Percentiles rank a stretch among this genome's conserved stretches.
Evolutionary conservation across 345 rosid genomes (phyloP).

Genomic region (Leavenworthia alabamica): DNA sequence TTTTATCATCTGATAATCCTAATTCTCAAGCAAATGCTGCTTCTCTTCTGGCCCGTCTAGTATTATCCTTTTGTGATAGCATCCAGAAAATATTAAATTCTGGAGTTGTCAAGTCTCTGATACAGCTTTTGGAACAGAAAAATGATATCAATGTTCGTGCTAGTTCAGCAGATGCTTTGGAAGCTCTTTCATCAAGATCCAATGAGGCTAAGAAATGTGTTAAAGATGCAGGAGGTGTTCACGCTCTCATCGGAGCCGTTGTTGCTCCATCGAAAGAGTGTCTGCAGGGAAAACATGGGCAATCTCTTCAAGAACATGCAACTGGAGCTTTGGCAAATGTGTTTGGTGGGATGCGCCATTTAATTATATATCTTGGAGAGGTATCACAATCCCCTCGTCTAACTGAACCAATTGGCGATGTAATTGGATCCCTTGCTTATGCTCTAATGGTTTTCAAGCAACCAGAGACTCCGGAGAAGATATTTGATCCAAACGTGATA

Average conservation of each 20-base stretch:
- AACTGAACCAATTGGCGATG: slow-evolving; percentile 66
- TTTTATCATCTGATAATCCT: slow-evolving; percentile 68
- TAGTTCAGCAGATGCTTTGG: slow-evolving; percentile 87
- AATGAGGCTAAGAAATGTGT: slow-evolving; percentile 54
- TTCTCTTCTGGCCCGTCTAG: slow-evolving; percentile 75
- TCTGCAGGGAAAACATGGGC: slow-evolving; percentile 67
- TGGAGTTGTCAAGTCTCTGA: slow-evolving; percentile 65
- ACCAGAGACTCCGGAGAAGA: slow-evolving; percentile 20
- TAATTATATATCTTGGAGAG: slow-evolving; percentile 62
- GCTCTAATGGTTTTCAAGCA: slow-evolving; percentile 61
- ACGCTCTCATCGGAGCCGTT: slow-evolving; percentile 64
- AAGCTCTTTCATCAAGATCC: slow-evolving; percentile 70
- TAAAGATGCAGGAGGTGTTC: slow-evolving; percentile 65
- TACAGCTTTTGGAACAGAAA: slow-evolving; percentile 51
- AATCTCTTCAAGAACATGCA: slow-evolving; percentile 72
- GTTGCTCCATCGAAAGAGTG: slow-evolving; percentile 91
- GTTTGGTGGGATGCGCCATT: slow-evolving; percentile 62
- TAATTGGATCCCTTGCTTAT: slow-evolving; percentile 76
- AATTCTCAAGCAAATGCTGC: slow-evolving; percentile 86
- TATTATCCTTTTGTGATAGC: slow-evolving; percentile 59
- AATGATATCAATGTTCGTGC: slow-evolving; percentile 69
- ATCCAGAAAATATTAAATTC: slow-evolving; percentile 50
- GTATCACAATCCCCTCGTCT: slow-evolving; percentile 59
- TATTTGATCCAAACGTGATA: slow-evolving; percentile 35
- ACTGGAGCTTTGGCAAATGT: slow-evolving; percentile 75